Evolutionary conservation across 768 basidiomycete species (phyloP).

Genomic region (Suillus americanus): DNA sequence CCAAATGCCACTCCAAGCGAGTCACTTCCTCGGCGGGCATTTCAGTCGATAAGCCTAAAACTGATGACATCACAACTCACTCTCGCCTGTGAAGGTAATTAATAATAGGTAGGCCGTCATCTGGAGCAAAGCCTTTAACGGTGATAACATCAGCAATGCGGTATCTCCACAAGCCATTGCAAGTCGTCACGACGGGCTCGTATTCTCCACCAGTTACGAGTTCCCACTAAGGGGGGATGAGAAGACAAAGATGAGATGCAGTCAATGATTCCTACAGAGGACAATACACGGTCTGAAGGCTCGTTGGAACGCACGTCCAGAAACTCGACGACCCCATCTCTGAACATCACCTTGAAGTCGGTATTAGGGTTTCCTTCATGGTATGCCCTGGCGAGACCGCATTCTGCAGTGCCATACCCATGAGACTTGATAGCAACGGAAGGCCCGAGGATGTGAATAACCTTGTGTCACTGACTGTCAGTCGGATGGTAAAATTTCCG

Average conservation of each 20-base stretch:
- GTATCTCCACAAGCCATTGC: conserved; percentile 7
- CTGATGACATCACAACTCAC: background rate
- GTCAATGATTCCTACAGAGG: conserved; percentile 3
- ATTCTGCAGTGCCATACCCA: conserved; percentile 5
- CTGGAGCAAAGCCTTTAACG: conserved; percentile 10
- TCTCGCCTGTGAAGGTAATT: background rate
- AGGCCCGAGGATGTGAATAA: conserved; percentile 5
- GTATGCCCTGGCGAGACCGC: conserved; percentile 5
- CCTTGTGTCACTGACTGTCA: background rate
- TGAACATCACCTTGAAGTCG: conserved; percentile 7
- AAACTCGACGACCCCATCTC: conserved; percentile 13
- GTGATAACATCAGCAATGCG: conserved; percentile 7
- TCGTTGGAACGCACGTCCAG: conserved; percentile 4
- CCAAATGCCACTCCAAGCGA: conserved; percentile 6
- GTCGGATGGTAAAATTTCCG: too few species aligned
- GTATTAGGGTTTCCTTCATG: conserved; percentile 4
- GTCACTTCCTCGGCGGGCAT: background rate
- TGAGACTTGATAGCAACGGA: background rate
- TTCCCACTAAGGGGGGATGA: background rate
- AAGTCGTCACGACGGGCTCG: background rate
- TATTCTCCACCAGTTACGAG: background rate
- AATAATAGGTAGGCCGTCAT: conserved; percentile 8
- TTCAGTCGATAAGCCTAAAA: background rate
- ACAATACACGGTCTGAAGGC: background rate
- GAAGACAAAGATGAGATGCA: background rate